These are phyloP conservation scores for Przewalskia tangutica DNA, from an alignment of 257 asterid genomes.

Conservation along the genomic window DNA sequence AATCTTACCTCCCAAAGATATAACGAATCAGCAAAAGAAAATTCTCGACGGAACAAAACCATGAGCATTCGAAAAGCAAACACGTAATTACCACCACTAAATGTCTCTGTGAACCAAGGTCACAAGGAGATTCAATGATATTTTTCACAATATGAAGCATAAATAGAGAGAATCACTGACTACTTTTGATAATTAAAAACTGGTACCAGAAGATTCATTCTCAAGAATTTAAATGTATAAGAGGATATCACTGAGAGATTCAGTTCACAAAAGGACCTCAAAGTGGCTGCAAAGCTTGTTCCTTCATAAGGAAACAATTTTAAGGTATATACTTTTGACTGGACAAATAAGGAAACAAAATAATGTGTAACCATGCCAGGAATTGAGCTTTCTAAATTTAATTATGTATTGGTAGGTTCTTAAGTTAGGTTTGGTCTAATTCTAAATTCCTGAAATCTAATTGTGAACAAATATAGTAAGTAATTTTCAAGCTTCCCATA, in stretches of 20 bases:
- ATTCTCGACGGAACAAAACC: constrained; percentile 90
- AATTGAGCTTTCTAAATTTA: too few relatives aligned
- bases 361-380: too few relatives aligned
- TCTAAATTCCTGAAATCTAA: too few relatives aligned
- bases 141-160: too few relatives aligned
- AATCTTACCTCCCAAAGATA: constrained; percentile 91
- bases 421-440: too few relatives aligned
- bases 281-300: neutral
- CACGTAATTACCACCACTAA: constrained; percentile 85
- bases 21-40: constrained; percentile 77
- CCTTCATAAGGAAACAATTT: too few relatives aligned
- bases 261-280: neutral
- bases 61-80: constrained; percentile 94
- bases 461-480: too few relatives aligned
- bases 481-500: too few relatives aligned
- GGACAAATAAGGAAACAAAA: too few relatives aligned
- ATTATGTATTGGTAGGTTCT: too few relatives aligned
- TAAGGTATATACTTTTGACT: too few relatives aligned
- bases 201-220: neutral
- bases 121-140: constrained; percentile 7
- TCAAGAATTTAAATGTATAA: neutral
- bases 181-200: neutral
- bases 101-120: constrained; percentile 38
- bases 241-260: neutral
- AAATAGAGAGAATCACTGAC: neutral